phyloP scores from a whole-genome alignment of 2,329 filamentous ascomycete species.

The Cryphonectria naterciae region DNA sequence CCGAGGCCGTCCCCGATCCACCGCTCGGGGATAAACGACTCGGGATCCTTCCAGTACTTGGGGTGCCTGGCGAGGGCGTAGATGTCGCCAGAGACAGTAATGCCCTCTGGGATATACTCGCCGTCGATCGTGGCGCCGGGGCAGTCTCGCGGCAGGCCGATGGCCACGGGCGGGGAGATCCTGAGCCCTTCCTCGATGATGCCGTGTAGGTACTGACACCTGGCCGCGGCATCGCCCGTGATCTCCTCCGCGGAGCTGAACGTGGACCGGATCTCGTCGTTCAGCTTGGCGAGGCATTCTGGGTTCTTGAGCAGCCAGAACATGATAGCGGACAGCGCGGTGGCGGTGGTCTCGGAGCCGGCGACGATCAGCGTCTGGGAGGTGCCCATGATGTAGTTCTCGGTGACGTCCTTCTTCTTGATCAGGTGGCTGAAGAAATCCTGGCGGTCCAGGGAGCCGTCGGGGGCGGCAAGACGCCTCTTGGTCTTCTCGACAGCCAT shows the following conservation, averaged over 20 bases:
- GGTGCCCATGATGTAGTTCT: conserved; percentile 16
- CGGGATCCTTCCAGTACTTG: conserved; percentile 27
- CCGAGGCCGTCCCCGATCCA: conserved; percentile 23
- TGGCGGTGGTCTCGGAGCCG: conserved; percentile 31
- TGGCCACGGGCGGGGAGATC: conserved; percentile 18
- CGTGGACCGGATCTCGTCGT: conserved; percentile 43
- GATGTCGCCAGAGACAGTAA: conserved; percentile 17
- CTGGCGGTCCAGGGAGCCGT: conserved; percentile 6
- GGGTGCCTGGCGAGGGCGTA: conserved; percentile 18
- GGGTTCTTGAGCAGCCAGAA: conserved; percentile 36
- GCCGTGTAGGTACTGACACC: conserved; percentile 17
- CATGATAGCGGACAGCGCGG: conserved; percentile 20
- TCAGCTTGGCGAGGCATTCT: conserved; percentile 36
- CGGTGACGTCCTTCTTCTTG: conserved; percentile 21
- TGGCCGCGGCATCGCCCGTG: conserved; percentile 27
- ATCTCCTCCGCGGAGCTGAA: conserved; percentile 46
- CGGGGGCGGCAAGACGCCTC: conserved; percentile 16
- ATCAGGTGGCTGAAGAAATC: conserved; percentile 26
- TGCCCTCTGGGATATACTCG: conserved; percentile 24
- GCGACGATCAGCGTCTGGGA: conserved; percentile 21
- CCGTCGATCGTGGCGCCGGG: conserved; percentile 28
- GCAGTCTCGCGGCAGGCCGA: conserved; percentile 27
- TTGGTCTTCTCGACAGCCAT: conserved; percentile 20
- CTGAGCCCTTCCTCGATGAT: conserved; percentile 21
- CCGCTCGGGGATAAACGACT: conserved; percentile 20